Base-by-base conservation (phyloP, 257 asterid genomes). In the Phtheirospermum japonicum region DNA sequence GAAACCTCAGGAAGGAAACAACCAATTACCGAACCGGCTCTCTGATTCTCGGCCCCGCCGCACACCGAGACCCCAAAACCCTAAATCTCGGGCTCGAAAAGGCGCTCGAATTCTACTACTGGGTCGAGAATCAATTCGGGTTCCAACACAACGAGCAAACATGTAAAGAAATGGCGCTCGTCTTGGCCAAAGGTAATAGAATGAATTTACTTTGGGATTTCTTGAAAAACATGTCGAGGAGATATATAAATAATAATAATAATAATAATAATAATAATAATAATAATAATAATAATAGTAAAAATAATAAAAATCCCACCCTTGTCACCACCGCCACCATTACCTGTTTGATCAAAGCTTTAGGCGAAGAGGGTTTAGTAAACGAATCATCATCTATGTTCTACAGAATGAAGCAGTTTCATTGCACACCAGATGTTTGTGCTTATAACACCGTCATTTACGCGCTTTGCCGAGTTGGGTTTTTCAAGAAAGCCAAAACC, bases 361-460 rank as follows among this genome's bases (percentile, higher is more conserved):
- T 92, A 66, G 98, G 97, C 0, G 95, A 84, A 56, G 90, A 86
- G 53, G 98, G 98, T 0, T 74, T 92, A 58, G 96, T 75, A 57
- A 74, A 92, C 53, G 99, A 89, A 73, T 96, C 97, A 16, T 61
- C 85, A 66, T 75, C 84, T 67, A 81, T 84, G 7, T 92, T 92
- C 67, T 86, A 92, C 72, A 75, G 95, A 61, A 92, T 92, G 97
- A 92, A 87, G 73, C 95, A 82, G 57, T 92, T 86, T 57, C 89
- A 76, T 57, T 92, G 96, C 75, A 81, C 76, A 66, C 97, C 87
- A 17, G 97, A 92, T 73, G 95, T 79, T 33, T 77, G 53, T 75
- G 88, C 97, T 52, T 89, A 89, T 53, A 92, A 92, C 49, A 87
- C 78, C 6, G 71, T 80, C 48, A 85, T 89, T 65, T 63, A 76